Base-by-base conservation (phyloP, 306 rosid genomes). In the Inga laurina region DNA sequence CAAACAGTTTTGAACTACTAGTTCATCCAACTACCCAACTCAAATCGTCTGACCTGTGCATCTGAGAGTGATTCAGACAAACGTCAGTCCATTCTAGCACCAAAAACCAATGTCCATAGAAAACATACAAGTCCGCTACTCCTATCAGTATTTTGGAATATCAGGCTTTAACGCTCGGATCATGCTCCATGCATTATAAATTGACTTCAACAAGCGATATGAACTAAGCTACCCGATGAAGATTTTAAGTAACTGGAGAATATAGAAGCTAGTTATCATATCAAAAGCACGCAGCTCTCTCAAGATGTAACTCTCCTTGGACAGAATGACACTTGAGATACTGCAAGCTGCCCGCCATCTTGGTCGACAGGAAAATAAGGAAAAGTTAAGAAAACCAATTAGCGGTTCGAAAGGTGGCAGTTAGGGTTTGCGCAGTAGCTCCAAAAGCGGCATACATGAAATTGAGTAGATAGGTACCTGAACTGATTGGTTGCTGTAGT, bases 401-500 rank as follows among this genome's bases (percentile, higher is more conserved):
- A 35, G 61, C 43, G 6, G 66, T 73, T 35, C 51, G 46, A 76
- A 78, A 70, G 18, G 62, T 39, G 22, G 69, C 27, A 84, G 82
- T 87, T 87, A 89, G 92, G 93, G 97, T 87, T 88, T 79, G 64
- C 49, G 76, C 69, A 77, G 87, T 27, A 82, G 80, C 83, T 62
- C 11, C 65, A 22, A 3, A 82, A 72, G 43, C 18, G 66, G 44
- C 22, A 81, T 27, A 51, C 16, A 69, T 61, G 34, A 75, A 82
- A 44, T 73, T 66, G 59, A 70, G 52, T 64, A n/a, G 34, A 59
- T 13, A 52, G 62, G 78, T 61, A 94, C 98, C 97, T 92, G 97
- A 84, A 92, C 99, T 72, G 86, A 88, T 76, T 75, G 91, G 76
- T 88, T 91, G 78, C 85, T 87, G 84, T 86, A 94, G 83, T 90